phyloP scores from a whole-genome alignment of 192 early-diverging fungal species.

The Backusella australiensis region DNA sequence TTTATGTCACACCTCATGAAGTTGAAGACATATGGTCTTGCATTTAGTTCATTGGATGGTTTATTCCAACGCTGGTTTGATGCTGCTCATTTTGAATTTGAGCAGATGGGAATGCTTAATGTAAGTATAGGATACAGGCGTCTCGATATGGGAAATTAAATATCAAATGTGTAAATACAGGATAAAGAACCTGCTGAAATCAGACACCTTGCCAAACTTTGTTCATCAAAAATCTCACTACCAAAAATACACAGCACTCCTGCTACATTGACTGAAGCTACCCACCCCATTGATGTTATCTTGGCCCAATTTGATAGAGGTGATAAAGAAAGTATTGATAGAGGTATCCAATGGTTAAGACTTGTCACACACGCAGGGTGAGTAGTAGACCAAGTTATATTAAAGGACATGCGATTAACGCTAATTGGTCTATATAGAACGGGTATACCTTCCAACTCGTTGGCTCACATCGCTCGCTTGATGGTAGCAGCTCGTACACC shows the following conservation, averaged over 20 bases:
- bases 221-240: conserved; percentile 1
- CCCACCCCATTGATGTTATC: conserved; percentile 27
- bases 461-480: conserved; percentile 30
- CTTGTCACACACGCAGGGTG: conserved; percentile 40
- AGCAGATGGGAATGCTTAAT: conserved; percentile 16
- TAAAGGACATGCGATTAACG: neutral
- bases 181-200: conserved; percentile 18
- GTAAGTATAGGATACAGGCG: neutral
- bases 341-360: conserved; percentile 39
- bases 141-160: neutral
- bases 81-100: conserved; percentile 31
- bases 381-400: neutral
- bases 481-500: conserved; percentile 19
- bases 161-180: neutral
- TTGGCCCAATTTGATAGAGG: conserved; percentile 22
- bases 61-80: conserved; percentile 48
- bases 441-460: conserved; percentile 31
- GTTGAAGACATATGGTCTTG: conserved; percentile 39
- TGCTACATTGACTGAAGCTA: neutral
- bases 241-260: neutral
- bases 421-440: conserved; percentile 23
- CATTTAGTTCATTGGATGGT: conserved; percentile 39
- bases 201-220: conserved; percentile 14
- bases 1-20: conserved; percentile 45
- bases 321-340: conserved; percentile 23